phyloP scores from a whole-genome alignment of 306 rosid genomes.

The Comarum palustre region DNA sequence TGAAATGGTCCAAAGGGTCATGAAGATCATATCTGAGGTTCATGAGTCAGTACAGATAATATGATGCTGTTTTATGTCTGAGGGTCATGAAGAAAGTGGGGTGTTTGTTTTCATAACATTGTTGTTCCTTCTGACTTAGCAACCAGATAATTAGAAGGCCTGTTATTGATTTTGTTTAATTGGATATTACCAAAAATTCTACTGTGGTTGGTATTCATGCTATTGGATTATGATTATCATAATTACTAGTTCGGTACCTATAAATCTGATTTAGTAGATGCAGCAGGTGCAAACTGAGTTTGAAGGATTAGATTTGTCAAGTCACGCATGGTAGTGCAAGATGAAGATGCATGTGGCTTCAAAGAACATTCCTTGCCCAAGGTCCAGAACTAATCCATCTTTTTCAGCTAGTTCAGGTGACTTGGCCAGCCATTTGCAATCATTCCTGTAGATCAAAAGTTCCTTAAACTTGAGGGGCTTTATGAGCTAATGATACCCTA shows the following conservation, averaged over 20 bases:
- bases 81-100: neutral
- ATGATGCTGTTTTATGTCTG: neutral
- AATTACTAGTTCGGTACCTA: neutral
- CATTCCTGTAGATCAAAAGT: neutral
- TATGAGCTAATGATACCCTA: neutral
- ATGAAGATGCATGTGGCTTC: neutral
- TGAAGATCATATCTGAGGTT: neutral
- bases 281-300: slow-evolving; percentile 32
- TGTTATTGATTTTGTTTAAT: neutral
- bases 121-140: neutral
- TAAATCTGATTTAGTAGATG: slow-evolving; percentile 21
- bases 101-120: neutral
- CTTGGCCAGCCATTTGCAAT: slow-evolving; percentile 2
- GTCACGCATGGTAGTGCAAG: slow-evolving; percentile 5
- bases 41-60: neutral
- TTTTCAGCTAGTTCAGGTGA: neutral
- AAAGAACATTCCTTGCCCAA: neutral
- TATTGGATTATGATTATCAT: neutral
- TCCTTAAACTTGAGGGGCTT: neutral
- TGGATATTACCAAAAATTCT: neutral
- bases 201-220: neutral
- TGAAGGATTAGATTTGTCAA: slow-evolving; percentile 23
- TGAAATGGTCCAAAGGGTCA: neutral
- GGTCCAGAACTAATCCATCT: neutral
- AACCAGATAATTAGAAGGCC: neutral